Base-by-base conservation (phyloP, 2,329 filamentous ascomycete species). In the Fusarium marasasianum region DNA sequence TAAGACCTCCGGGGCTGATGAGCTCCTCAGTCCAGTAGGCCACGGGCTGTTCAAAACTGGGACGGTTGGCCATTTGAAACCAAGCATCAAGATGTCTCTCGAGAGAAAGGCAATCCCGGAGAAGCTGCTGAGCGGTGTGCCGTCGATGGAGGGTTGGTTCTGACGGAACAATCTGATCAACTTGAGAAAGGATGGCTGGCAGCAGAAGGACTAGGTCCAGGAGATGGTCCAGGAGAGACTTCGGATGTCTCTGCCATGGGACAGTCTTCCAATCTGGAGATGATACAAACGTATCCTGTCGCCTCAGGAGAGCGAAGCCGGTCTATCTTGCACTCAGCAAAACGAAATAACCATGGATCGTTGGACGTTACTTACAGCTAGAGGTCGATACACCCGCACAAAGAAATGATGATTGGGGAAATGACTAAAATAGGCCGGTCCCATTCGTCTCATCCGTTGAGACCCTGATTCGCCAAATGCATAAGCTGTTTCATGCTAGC, bases 391-490 rank as follows among this genome's bases (percentile, higher is more conserved):
- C 10, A 90, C 83, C 17, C 88, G 84, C 31, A 85, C 84, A 63
- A 90, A 90, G 76, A 88, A 90, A 75, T 90, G 88, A 66, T 90
- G 89, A 17, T 86, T 83, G 5, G 89, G 89, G 60, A 90, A 90
- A 0, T 79, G 79, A 43, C 82, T 82, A 69, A 89, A 90, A 47
- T 81, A 78, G 7, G 80, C 79, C 1, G 89, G 86, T 0, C 88
- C 87, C 24, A 82, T 78, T 31, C 81, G 82, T 53, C 82, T 82
- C 58, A 76, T 74, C 41, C 84, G 79, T 22, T 81, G 76, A 3
- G 82, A 75, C 5, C 82, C 77, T 24, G 82, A 78, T 68, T 82
- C 82, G 83, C 84, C 86, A 11, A 81, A 78, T 9, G 81, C 71
- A 33, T 82, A 77, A 14, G 84, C 84, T 14, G 82, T 81, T 74